Evolutionary conservation across 768 basidiomycete genomes (phyloP).

Genomic region (Naganishia vishniacii): DNA sequence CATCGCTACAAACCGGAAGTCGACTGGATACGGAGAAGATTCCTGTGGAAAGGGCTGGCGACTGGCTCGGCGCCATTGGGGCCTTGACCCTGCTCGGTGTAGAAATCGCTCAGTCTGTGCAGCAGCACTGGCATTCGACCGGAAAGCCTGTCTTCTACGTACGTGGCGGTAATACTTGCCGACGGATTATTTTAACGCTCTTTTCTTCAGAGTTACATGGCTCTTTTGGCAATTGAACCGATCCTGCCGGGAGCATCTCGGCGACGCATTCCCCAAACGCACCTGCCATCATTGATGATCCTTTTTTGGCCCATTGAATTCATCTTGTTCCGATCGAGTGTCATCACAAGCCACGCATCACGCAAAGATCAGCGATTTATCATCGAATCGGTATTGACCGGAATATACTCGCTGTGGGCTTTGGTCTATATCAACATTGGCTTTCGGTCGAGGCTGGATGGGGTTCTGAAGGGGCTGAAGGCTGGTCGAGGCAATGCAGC

Average conservation of each 20-base stretch:
- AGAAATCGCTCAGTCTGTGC: background rate
- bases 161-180: background rate
- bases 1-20: conserved; percentile 3
- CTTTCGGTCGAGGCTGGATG: conserved; percentile 34
- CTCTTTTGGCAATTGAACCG: conserved; percentile 16
- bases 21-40: conserved; percentile 7
- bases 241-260: conserved; percentile 1
- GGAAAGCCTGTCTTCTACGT: conserved; percentile 20
- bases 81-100: conserved; percentile 10
- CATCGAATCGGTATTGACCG: conserved; percentile 29
- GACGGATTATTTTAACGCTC: background rate
- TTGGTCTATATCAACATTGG: conserved; percentile 36
- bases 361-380: conserved; percentile 17
- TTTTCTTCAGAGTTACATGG: conserved; percentile 19
- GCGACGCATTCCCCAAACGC: conserved; percentile 12
- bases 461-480: conserved; percentile 32
- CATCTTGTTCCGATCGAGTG: conserved; percentile 32
- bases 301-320: conserved; percentile 13
- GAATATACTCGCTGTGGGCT: conserved; percentile 36
- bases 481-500: conserved; percentile 36
- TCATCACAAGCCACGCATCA: conserved; percentile 32
- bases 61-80: conserved; percentile 21
- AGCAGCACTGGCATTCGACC: background rate
- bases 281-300: conserved; percentile 20
- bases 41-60: conserved; percentile 18